Conservation (phyloP, 768 basidiomycete species). For the Suillus hirtellus region DNA sequence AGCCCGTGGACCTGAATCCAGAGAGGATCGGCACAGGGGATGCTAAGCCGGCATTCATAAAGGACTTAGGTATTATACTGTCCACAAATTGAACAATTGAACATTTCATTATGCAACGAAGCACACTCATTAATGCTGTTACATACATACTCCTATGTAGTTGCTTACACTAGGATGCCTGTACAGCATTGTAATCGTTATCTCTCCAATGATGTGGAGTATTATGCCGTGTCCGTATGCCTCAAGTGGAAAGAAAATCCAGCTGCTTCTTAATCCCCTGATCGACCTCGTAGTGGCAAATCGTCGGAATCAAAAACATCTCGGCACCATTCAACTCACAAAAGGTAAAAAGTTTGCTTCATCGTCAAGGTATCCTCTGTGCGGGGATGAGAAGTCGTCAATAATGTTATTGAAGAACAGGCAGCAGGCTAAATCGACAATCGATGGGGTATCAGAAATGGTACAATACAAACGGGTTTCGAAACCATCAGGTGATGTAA, state of each 20-base stretch:
- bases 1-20: not conserved
- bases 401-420: conserved; percentile 2
- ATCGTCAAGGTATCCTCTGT: not conserved
- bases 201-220: not conserved
- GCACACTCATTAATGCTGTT: not conserved
- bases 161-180: not conserved
- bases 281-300: conserved; percentile 12
- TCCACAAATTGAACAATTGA: not conserved
- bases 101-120: conserved; percentile 1
- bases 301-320: conserved; percentile 14
- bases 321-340: conserved; percentile 16
- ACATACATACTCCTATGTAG: not conserved
- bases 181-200: not conserved
- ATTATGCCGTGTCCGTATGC: conserved; percentile 5
- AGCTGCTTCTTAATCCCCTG: conserved; percentile 11
- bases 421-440: conserved; percentile 12
- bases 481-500: not conserved
- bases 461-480: conserved; percentile 8
- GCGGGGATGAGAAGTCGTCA: not conserved
- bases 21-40: not conserved
- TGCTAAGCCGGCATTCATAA: not conserved
- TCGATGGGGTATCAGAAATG: conserved; percentile 11
- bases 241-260: conserved; percentile 1
- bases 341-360: conserved; percentile 7
- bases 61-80: not conserved